Evolutionary conservation across 2,329 filamentous ascomycete genomes (phyloP), one percentile per base, ranked within the genome.

Genomic region (Trematosphaeria pertusa): DNA sequence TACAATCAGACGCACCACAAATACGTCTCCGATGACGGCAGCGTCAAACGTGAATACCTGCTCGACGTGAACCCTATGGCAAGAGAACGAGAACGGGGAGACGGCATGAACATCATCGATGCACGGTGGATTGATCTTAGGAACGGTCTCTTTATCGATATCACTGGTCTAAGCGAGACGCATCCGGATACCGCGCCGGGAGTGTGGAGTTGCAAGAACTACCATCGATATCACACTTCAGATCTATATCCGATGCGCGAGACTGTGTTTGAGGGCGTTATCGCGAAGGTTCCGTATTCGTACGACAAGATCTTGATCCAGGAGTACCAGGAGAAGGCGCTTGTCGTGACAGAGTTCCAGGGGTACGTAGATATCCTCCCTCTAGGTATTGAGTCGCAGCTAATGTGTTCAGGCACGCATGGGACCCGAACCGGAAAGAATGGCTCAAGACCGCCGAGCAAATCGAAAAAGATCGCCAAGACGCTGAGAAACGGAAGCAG

Each of bases 111-210:
- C 67, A 81, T 94, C 45, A 94, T 94, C 61, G 90, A 94, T 71
- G 89, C 86, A 18, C 81, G 90, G 35, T 95, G 88, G 88, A 89
- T 94, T 64, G 89, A 94, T 70, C 80, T 80, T 48, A 72, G 75
- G 44, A 94, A 86, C 59, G 89, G 89, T 37, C 79, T 93, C 62
- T 95, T 88, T 70, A 85, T 94, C 69, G 89, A 94, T 69, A 91
- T 95, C 62, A 94, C 90, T 1, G 89, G 83, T 10, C 73, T 94
- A 26, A 82, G 83, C 39, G 87, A 91, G 74, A 82, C 86, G 15
- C 78, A 89, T 22, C 79, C 82, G 0, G 74, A 76, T 12, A 70
- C 69, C 2, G 61, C 74, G 15, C 87, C 88, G 0, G 87, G 87
- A 5, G 69, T 88, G 21, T 89, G 87, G 83, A 85, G 83, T 62